Evolutionary conservation across 345 rosid genomes (phyloP).

Genomic region (Eutrema heterophyllum): DNA sequence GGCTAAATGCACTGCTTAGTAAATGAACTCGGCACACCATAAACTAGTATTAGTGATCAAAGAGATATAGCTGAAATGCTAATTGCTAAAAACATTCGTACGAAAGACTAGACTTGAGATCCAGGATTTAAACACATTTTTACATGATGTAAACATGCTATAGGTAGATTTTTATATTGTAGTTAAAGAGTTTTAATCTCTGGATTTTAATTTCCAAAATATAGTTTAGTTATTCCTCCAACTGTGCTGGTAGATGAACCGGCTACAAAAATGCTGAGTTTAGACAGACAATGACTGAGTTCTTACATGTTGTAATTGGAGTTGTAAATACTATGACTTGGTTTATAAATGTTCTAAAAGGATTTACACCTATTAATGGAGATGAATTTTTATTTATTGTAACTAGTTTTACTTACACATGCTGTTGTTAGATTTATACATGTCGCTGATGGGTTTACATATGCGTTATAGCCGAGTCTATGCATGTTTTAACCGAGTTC

Average conservation of each 20-base stretch:
- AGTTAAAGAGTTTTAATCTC: not conserved
- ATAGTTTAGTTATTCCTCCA: not conserved
- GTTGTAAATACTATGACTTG: not conserved
- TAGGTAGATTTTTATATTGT: not conserved
- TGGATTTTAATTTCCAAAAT: not conserved
- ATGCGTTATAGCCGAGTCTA: no score
- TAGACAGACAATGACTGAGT: not conserved
- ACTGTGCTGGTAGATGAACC: not conserved
- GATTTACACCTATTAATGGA: no score
- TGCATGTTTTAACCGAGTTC: not conserved
- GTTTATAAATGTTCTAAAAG: not conserved
- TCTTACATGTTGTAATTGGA: not conserved
- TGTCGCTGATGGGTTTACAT: no score
- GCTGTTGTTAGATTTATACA: no score
- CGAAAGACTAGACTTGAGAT: not conserved
- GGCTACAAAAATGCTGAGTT: not conserved
- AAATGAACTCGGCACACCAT: not conserved
- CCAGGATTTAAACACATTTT: not conserved
- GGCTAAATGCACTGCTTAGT: not conserved
- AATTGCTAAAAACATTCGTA: not conserved
- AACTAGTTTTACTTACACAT: not conserved
- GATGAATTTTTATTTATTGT: not conserved
- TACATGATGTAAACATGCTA: not conserved
- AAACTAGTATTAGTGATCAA: not conserved
- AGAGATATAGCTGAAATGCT: not conserved